These are phyloP conservation scores for Leishmania gerbilli DNA, from an alignment of 208 protist species.

Conservation along the genomic window DNA sequence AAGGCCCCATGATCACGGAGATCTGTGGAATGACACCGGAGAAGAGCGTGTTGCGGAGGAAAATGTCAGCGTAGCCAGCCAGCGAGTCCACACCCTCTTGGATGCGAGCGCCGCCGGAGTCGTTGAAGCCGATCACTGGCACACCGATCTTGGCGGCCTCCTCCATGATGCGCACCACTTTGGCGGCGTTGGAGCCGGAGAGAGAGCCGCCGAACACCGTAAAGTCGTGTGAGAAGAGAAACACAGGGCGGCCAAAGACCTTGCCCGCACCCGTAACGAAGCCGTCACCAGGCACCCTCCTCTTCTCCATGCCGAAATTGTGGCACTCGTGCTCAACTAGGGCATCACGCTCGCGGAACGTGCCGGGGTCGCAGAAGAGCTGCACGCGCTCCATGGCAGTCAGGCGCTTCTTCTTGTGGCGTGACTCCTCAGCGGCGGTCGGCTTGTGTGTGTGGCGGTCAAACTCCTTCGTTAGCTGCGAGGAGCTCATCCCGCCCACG, in stretches of 20 bases:
- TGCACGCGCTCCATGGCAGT: conserved; percentile 95
- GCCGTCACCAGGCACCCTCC: conserved; percentile 89
- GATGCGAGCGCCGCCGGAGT: conserved; percentile 97
- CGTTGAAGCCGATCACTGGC: conserved; percentile 97
- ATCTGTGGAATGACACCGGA: conserved; percentile 97
- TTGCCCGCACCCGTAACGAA: conserved; percentile 93
- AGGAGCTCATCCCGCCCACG: conserved; percentile 16
- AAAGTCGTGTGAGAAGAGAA: conserved; percentile 96
- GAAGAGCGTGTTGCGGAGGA: conserved; percentile 93
- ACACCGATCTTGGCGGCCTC: conserved; percentile 93
- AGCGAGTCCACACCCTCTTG: conserved; percentile 95
- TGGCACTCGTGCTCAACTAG: conserved; percentile 93
- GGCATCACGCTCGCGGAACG: conserved; percentile 94
- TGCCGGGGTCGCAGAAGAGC: conserved; percentile 90
- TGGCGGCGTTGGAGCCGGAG: conserved; percentile 92
- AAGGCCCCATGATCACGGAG: conserved; percentile 96
- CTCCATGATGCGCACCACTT: conserved; percentile 98
- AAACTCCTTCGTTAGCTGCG: conserved; percentile 27
- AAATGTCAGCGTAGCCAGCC: conserved; percentile 96
- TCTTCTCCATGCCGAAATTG: conserved; percentile 94
- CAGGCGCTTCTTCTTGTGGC: conserved; percentile 92
- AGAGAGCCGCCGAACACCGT: conserved; percentile 95
- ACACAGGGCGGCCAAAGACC: conserved; percentile 95
- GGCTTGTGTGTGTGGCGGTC: conserved; percentile 39
- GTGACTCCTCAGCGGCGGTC: conserved; percentile 52